Conservation (phyloP, 208 protist genomes). For the Trypanosomatidae sp. region DNA sequence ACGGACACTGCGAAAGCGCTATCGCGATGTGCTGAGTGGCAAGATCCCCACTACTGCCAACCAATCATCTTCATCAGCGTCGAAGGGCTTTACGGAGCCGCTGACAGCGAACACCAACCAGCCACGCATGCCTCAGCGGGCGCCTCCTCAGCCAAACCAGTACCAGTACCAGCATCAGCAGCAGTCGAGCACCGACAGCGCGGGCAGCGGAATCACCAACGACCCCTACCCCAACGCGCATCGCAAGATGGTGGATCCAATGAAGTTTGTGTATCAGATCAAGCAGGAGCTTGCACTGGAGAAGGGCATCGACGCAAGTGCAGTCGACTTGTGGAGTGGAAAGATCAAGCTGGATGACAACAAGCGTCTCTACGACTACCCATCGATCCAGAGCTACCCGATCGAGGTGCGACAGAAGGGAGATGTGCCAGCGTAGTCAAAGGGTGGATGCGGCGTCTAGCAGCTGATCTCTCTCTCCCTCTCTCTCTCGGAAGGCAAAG, state of each 20-base stretch:
- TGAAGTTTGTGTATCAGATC: constrained; percentile 89
- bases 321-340: constrained; percentile 87
- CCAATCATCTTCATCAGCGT: constrained; percentile 5
- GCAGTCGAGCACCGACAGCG: constrained; percentile 48
- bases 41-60: constrained; percentile 35
- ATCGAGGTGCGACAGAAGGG: constrained; percentile 92
- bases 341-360: constrained; percentile 84
- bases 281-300: constrained; percentile 85
- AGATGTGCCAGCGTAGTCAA: constrained; percentile 64
- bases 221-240: constrained; percentile 91
- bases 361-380: constrained; percentile 92
- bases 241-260: constrained; percentile 91
- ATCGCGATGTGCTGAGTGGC: constrained; percentile 73
- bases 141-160: constrained; percentile 21
- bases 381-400: constrained; percentile 86
- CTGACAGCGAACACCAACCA: constrained; percentile 31
- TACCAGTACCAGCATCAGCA: constrained; percentile 48
- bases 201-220: constrained; percentile 52
- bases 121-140: constrained; percentile 45
- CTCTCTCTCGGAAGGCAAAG: too few relatives aligned
- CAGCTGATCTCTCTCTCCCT: background rate
- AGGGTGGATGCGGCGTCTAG: background rate
- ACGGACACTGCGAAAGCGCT: constrained; percentile 77
- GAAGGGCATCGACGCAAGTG: constrained; percentile 78
- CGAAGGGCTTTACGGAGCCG: constrained; percentile 31